Base-by-base conservation (phyloP, 768 basidiomycete genomes). In the Rhodosporidiobolus odoratus region DNA sequence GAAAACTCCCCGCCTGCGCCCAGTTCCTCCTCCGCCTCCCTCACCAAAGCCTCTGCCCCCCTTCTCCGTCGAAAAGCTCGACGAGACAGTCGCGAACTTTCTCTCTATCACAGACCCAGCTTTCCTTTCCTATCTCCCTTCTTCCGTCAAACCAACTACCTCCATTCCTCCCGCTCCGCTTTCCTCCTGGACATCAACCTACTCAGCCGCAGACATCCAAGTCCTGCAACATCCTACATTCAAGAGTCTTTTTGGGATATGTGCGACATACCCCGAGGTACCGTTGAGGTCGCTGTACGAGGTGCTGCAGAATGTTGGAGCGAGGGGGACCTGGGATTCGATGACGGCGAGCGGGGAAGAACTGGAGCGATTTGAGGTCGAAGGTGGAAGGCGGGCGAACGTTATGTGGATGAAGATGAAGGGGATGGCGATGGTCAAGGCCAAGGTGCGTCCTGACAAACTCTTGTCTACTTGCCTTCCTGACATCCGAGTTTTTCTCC, bases 341-440 rank as follows among this genome's bases (percentile, higher is more conserved):
- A 77, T 75, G 75, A 69, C 69, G 27, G 21, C 37, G 34, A 66
- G 53, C 13, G 68, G 68, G 3, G 45, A 65, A 32, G 60, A 73
- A 41, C 23, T 77, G 9, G 75, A 71, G 38, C 53, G 65, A 25
- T 71, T 75, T 43, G 73, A 68, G 56, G 62, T 58, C 3, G 48
- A 32, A 21, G 35, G 40, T 12, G 64, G 62, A 5, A 47, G 69
- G 43, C 50, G 52, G 54, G 76, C 71, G 15, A 73, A 66, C 34
- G 40, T 72, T 1, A 27, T 50, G 37, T 73, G 73, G 47, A 62
- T 77, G 43, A 69, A 69, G 41, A 73, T 74, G 61, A 76, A 76
- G 50, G 75, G 75, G 2, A 76, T 77, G 73, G 67, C 74, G 21
- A 41, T 72, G 10, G 64, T 77, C 37, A 75, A 75, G 53, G 68